Evolutionary conservation across 2,329 filamentous ascomycete genomes (phyloP).

Genomic region (Tolypocladium ovalisporum): DNA sequence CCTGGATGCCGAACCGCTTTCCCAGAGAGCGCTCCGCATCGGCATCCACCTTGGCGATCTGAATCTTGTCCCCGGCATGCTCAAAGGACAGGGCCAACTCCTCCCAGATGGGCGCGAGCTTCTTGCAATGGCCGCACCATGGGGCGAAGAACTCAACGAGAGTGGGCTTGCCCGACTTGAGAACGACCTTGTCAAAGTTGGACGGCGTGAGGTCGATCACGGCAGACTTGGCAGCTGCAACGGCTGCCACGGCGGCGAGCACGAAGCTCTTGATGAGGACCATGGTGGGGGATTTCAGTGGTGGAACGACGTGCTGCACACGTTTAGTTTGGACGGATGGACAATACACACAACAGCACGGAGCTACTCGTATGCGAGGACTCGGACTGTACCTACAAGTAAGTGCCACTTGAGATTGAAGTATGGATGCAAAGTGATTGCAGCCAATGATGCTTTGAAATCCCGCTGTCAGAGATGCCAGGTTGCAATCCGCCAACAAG

Average conservation of each 20-base stretch:
- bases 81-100: slow-evolving; percentile 71
- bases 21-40: slow-evolving; percentile 79
- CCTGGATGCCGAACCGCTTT: slow-evolving; percentile 78
- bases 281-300: slow-evolving; percentile 25
- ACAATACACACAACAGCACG: not conserved
- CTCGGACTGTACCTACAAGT: not conserved
- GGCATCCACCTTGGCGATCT: slow-evolving; percentile 92
- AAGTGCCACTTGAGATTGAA: not conserved
- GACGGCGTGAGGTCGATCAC: slow-evolving; percentile 81
- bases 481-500: slow-evolving; percentile 11
- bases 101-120: slow-evolving; percentile 86
- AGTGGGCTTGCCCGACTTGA: slow-evolving; percentile 87
- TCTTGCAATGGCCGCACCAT: slow-evolving; percentile 99
- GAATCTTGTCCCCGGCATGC: slow-evolving; percentile 59
- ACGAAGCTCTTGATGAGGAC: slow-evolving; percentile 50
- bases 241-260: slow-evolving; percentile 42
- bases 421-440: not conserved
- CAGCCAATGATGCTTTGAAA: not conserved
- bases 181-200: slow-evolving; percentile 86
- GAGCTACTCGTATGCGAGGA: not conserved
- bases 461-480: slow-evolving; percentile 14
- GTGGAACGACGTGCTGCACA: not conserved
- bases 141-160: slow-evolving; percentile 97
- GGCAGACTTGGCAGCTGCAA: slow-evolving; percentile 60
- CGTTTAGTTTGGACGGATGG: not conserved